Base-by-base conservation (phyloP, 495 filamentous ascomycete genomes). In the Apodospora peruviana region DNA sequence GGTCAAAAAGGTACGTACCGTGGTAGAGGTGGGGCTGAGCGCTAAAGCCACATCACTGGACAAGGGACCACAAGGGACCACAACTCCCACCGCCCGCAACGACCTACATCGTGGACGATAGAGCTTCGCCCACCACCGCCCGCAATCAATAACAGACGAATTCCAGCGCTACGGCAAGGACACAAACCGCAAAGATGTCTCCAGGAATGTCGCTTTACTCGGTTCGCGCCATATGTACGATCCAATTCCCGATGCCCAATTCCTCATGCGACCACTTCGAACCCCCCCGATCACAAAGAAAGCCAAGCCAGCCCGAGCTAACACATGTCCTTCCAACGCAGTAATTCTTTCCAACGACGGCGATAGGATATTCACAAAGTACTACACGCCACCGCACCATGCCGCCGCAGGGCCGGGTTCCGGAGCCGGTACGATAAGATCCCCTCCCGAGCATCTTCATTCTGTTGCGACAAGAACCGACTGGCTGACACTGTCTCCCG, bases 341-440 rank as follows among this genome's bases (percentile, higher is more conserved):
- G 61, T 65, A 42, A 65, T 63, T 64, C 86, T 96, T 71, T 86
- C 82, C 58, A 84, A 93, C 62, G 91, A 96, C 60, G 84, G 85
- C 58, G 86, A 86, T 50, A 84, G 93, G 58, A 87, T 98, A 72
- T 89, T 95, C 66, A 77, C 90, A 43, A 96, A 95, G 73, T 98
- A 97, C 80, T 98, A 93, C 79, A 86, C 77, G 49, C 78, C 88
- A 42, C 91, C 90, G 43, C 93, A 96, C 70, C 75, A 83, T 55
- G 80, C 80, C 38, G 58, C 60, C n/a, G 70, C 80, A 24, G 76
- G 75, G 52, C 51, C 63, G 11, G 22, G 27, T 21, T 36, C 35
- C 16, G 52, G 41, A 39, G 38, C 52, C 39, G 49, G 55, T 51
- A 51, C 22, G 43, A 20, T n/a, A 41, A 11, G 12, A 37, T 21